Conservation (phyloP, 148 eudicot species). For the Salicornia ramosissima region DNA sequence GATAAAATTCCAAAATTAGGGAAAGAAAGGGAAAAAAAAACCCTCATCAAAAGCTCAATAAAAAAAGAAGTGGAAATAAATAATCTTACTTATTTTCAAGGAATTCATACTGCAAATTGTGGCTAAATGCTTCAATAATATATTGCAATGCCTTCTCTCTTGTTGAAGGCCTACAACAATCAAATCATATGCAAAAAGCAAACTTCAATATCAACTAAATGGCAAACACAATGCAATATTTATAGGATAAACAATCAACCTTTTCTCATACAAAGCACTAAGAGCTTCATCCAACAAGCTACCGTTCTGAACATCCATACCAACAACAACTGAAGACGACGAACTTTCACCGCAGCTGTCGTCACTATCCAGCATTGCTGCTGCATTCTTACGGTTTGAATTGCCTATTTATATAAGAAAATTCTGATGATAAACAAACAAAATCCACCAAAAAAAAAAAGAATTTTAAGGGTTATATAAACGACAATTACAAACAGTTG, state of each 20-base stretch:
- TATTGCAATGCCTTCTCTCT: conserved; percentile 75
- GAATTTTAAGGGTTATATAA: no score
- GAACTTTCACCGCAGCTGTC: conserved; percentile 80
- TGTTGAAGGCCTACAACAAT: conserved; percentile 57
- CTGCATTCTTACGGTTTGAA: conserved; percentile 59
- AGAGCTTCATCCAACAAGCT: conserved; percentile 62
- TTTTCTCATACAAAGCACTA: conserved; percentile 76
- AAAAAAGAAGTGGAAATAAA: neutral
- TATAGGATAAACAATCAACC: conserved; percentile 33
- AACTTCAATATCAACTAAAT: neutral
- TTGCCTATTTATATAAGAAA: conserved; percentile 39
- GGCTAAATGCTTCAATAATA: conserved; percentile 66
- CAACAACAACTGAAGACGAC: conserved; percentile 43
- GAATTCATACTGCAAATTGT: conserved; percentile 64
- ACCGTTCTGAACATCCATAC: conserved; percentile 61
- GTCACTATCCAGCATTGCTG: conserved; percentile 75
- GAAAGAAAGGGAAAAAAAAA: no score
- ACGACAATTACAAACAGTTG: no score
- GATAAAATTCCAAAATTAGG: no score
- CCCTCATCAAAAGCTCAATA: no score
- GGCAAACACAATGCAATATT: neutral
- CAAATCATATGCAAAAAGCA: neutral
- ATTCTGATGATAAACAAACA: no score
- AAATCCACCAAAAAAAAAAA: no score
- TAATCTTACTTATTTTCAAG: conserved; percentile 76